phyloP scores from a whole-genome alignment of 164 flowering plant genomes.

The Buxus sempervirens region DNA sequence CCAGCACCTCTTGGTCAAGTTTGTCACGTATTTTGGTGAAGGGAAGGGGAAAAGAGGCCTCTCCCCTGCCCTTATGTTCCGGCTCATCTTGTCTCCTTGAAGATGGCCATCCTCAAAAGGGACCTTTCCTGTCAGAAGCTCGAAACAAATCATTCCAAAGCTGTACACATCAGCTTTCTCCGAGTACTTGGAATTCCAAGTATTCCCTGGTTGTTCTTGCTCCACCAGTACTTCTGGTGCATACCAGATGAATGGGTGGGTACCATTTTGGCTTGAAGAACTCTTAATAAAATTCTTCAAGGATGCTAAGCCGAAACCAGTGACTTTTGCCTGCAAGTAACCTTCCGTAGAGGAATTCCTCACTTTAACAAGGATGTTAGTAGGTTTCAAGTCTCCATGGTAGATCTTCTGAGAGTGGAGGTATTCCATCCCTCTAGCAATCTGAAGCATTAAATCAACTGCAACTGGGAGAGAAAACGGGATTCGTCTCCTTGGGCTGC shows the following conservation, averaged over 20 bases:
- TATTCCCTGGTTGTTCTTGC: conserved; percentile 40
- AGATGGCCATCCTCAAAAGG: conserved; percentile 87
- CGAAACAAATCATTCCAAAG: conserved; percentile 85
- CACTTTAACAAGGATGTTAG: conserved; percentile 50
- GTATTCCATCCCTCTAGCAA: conserved; percentile 94
- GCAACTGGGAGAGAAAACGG: conserved; percentile 66
- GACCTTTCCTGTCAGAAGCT: conserved; percentile 83
- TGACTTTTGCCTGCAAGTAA: conserved; percentile 52
- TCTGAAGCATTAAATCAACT: conserved; percentile 81
- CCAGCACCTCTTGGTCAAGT: conserved; percentile 80
- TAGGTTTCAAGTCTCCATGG: conserved; percentile 77
- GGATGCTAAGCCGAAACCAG: conserved; percentile 62
- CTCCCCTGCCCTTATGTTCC: conserved; percentile 81
- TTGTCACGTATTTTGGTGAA: conserved; percentile 65
- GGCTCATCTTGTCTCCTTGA: conserved; percentile 81
- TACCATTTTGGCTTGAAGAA: conserved; percentile 24
- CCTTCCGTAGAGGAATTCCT: conserved; percentile 51
- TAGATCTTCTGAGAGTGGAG: conserved; percentile 61
- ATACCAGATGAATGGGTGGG: conserved; percentile 56
- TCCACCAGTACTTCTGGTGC: conserved; percentile 86
- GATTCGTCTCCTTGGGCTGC: conserved; percentile 44
- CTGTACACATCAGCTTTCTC: conserved; percentile 93
- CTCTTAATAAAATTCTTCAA: conserved; percentile 19
- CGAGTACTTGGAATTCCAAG: conserved; percentile 30
- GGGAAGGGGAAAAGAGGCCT: conserved; percentile 80